phyloP scores from a whole-genome alignment of 208 protist species.

The Balamuthia mandrillaris region DNA sequence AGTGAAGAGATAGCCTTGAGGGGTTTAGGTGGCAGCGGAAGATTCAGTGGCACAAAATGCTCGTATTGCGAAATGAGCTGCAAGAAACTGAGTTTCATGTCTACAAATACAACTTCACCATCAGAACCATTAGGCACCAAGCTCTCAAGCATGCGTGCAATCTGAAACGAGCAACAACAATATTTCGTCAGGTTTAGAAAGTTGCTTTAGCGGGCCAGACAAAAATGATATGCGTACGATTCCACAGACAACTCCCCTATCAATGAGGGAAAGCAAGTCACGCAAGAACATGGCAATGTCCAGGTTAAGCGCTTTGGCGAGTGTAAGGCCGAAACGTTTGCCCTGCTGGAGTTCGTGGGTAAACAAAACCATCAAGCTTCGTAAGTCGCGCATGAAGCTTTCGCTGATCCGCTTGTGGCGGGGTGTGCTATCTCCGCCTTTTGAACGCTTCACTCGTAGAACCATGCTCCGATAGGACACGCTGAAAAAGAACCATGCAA shows the following conservation, averaged over 20 bases:
- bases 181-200: no score
- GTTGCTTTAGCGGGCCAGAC: no score
- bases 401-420: background rate
- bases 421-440: background rate
- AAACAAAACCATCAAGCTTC: background rate
- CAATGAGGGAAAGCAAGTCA: conserved; percentile 60
- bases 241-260: conserved; percentile 54
- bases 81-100: background rate
- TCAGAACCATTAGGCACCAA: background rate
- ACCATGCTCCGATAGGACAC: background rate
- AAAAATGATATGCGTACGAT: conserved; percentile 19
- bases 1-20: no score
- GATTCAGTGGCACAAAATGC: background rate
- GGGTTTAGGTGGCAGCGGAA: background rate
- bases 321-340: background rate
- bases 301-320: conserved; percentile 42
- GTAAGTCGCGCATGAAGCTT: background rate
- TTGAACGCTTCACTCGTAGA: background rate
- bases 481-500: background rate
- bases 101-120: background rate
- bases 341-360: background rate
- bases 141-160: no score
- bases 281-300: conserved; percentile 59
- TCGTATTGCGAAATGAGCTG: background rate
- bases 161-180: no score